Percentiles rank a stretch among this genome's conserved stretches.
Evolutionary conservation across 2,329 filamentous ascomycete species (phyloP).

Genomic region (Dichotomopilus funicola): DNA sequence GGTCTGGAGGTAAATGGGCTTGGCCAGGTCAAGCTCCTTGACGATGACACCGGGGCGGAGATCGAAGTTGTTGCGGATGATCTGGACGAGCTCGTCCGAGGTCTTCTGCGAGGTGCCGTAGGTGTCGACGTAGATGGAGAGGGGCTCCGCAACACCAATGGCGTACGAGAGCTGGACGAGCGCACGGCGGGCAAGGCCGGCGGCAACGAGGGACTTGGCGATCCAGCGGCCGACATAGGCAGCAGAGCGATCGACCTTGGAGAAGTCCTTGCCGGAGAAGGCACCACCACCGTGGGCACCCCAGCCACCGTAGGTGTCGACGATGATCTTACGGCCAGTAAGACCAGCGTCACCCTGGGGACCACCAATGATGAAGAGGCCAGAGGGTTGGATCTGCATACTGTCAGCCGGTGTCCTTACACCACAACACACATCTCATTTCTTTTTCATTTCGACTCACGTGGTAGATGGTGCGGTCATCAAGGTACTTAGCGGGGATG

Average conservation of each 20-base stretch:
- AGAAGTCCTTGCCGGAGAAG: slow-evolving; percentile 99
- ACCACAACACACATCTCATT: neutral
- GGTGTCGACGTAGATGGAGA: slow-evolving; percentile 95
- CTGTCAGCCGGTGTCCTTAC: slow-evolving; percentile 27
- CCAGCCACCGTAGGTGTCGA: slow-evolving; percentile 99
- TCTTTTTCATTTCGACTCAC: slow-evolving; percentile 41
- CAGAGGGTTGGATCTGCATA: slow-evolving; percentile 80
- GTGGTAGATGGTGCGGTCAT: slow-evolving; percentile 93
- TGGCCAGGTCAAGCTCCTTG: slow-evolving; percentile 88
- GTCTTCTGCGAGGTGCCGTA: slow-evolving; percentile 90
- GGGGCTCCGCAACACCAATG: slow-evolving; percentile 96
- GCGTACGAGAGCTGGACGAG: slow-evolving; percentile 98
- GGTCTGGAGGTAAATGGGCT: slow-evolving; percentile 96
- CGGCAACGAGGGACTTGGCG: slow-evolving; percentile 91
- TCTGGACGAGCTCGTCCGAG: slow-evolving; percentile 88
- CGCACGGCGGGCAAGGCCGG: slow-evolving; percentile 82
- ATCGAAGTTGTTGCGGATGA: slow-evolving; percentile 95
- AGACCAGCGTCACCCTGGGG: slow-evolving; percentile 98
- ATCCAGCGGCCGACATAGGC: slow-evolving; percentile 98
- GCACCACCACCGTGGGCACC: slow-evolving; percentile 99
- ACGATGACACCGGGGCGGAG: slow-evolving; percentile 97
- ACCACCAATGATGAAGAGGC: slow-evolving; percentile 97
- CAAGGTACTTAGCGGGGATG: slow-evolving; percentile 87
- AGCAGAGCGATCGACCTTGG: slow-evolving; percentile 98
- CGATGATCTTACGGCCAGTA: slow-evolving; percentile 98